A percentile compares a stretch with the other conserved stretches of the same genome.
phyloP scores from a whole-genome alignment of 2,329 filamentous ascomycete species.

The Chaetomium globosum region DNA sequence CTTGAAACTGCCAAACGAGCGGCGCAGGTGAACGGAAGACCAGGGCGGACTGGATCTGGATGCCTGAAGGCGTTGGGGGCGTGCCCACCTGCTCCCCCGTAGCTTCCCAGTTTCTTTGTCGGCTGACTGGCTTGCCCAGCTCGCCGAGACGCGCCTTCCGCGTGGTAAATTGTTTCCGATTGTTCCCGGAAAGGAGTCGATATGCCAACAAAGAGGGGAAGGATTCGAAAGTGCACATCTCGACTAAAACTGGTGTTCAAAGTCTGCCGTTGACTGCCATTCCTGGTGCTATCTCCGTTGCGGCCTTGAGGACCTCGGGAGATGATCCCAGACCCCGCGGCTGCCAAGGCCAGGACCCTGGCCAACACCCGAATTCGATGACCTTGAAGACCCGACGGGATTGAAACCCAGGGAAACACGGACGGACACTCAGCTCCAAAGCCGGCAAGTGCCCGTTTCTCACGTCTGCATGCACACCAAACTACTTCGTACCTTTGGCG shows the following conservation, averaged over 20 bases:
- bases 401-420: too few species aligned
- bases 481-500: not conserved
- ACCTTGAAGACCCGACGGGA: not conserved
- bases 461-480: not conserved
- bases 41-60: constrained; percentile 11
- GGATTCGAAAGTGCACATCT: not conserved
- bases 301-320: not conserved
- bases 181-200: not conserved
- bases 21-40: constrained; percentile 11
- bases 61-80: constrained; percentile 12
- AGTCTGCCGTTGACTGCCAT: not conserved
- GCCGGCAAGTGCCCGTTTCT: not conserved
- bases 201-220: not conserved
- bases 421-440: too few species aligned
- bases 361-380: not conserved
- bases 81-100: not conserved
- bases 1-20: constrained; percentile 13
- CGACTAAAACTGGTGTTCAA: not conserved
- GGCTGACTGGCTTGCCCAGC: constrained; percentile 18
- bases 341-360: not conserved
- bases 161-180: not conserved
- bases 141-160: constrained; percentile 14
- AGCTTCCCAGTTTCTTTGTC: constrained; percentile 21
- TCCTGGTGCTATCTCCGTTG: not conserved
- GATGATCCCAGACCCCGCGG: not conserved